phyloP scores from a whole-genome alignment of 129 eudicot species.

The Chrysanthemum lavandulifolium region DNA sequence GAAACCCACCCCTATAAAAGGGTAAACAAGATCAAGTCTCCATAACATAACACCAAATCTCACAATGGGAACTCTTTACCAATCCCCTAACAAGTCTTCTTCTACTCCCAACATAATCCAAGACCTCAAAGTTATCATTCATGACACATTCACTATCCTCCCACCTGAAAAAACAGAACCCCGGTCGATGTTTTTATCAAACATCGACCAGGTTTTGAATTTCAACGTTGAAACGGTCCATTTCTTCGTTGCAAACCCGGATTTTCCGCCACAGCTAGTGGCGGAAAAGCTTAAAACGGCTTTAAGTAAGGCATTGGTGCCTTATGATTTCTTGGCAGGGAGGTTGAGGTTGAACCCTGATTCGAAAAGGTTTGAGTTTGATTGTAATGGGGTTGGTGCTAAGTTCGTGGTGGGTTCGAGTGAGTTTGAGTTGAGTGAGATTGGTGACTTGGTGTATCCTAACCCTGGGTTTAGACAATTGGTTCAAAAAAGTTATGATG shows the following conservation, averaged over 20 bases:
- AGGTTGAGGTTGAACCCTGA: constrained; percentile 56
- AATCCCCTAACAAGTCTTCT: constrained; percentile 25
- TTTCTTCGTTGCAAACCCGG: constrained; percentile 55
- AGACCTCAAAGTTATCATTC: constrained; percentile 65
- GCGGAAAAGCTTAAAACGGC: constrained; percentile 47
- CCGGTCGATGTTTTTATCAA: constrained; percentile 60
- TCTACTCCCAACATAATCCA: constrained; percentile 32
- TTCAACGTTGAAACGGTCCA: constrained; percentile 75
- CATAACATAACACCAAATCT: constrained; percentile 20
- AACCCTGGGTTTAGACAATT: constrained; percentile 81
- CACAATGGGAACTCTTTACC: constrained; percentile 56
- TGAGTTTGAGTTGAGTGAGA: constrained; percentile 52
- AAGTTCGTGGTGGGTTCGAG: constrained; percentile 60
- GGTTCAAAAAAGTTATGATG: constrained; percentile 40
- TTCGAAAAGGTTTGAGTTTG: constrained; percentile 56
- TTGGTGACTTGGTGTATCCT: constrained; percentile 85
- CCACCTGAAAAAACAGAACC: constrained; percentile 46
- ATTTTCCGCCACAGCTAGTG: constrained; percentile 54
- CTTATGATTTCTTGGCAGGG: constrained; percentile 73
- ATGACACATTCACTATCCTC: constrained; percentile 47
- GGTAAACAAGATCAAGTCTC: not conserved
- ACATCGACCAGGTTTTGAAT: constrained; percentile 77
- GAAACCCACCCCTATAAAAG: constrained; percentile 25
- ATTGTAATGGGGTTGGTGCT: constrained; percentile 56
- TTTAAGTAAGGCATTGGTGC: constrained; percentile 39